These are phyloP conservation scores for Fusarium cicatricum DNA, from an alignment of 2,329 filamentous ascomycete species.

Conservation along the genomic window DNA sequence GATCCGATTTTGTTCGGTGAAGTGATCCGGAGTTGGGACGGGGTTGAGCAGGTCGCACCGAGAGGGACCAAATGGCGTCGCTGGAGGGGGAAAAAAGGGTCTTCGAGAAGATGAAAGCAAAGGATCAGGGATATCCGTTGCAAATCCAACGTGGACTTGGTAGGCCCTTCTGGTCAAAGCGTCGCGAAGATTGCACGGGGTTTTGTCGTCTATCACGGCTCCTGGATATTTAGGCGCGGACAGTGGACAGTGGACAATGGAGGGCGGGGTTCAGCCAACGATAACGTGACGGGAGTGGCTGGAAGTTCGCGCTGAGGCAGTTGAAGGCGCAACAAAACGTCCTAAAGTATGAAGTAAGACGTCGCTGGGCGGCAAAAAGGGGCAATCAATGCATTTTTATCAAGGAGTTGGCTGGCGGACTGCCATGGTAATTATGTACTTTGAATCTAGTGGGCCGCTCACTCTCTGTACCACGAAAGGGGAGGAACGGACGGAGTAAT, in stretches of 20 bases:
- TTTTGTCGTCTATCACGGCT: conserved; percentile 36
- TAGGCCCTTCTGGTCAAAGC: conserved; percentile 25
- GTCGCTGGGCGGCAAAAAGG: conserved; percentile 24
- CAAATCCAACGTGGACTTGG: conserved; percentile 13
- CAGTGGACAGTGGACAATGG: conserved; percentile 7
- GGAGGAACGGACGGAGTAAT: conserved; percentile 28
- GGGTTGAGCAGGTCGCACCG: conserved; percentile 15
- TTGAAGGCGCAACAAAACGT: conserved; percentile 22
- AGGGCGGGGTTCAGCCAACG: conserved; percentile 40
- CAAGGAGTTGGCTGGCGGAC: conserved; percentile 11
- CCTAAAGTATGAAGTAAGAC: conserved; percentile 10
- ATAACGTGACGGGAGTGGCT: conserved; percentile 45
- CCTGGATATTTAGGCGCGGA: conserved; percentile 36
- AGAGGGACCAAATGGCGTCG: conserved; percentile 5
- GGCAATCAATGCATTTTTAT: conserved; percentile 16
- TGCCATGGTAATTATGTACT: conserved; percentile 32
- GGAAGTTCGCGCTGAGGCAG: conserved; percentile 30
- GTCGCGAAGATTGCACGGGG: conserved; percentile 29
- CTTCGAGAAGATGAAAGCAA: conserved; percentile 15
- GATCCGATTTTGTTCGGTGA: conserved; percentile 3
- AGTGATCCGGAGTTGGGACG: conserved; percentile 18
- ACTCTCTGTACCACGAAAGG: conserved; percentile 12
- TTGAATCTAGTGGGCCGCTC: conserved; percentile 31
- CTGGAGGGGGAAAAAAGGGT: neutral
- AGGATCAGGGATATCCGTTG: conserved; percentile 3